Base-by-base conservation (phyloP, 2,329 filamentous ascomycete genomes). In the Nigrograna mackinnonii region DNA sequence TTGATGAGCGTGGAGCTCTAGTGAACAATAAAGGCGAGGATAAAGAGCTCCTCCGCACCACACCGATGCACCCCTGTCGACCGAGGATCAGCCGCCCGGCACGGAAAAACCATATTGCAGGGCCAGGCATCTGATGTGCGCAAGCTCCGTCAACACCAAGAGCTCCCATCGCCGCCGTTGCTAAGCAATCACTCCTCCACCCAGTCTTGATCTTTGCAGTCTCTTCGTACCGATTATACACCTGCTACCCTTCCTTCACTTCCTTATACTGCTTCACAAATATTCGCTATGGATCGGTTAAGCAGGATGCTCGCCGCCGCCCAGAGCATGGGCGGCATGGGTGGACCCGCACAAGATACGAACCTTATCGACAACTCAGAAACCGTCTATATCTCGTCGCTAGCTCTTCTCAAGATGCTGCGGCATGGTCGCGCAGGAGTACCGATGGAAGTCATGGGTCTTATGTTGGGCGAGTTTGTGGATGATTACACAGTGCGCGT, bases 381-480 rank as follows among this genome's bases (percentile, higher is more conserved):
- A 78, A 99, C 94, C 22, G 94, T 99, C 58, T 96, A 99, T 77
- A 99, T 99, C 62, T 99, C 94, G 39, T 99, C 94, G 36, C 84
- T 99, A 48, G 94, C 94, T 39, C 81, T 99, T 39, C 80, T 99
- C 60, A 99, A 99, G 82, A 99, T 99, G 94, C 80, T 99, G 71
- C 86, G 94, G 69, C 94, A 99, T 73, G 94, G 94, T 53, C 87
- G 94, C 56, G 94, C 94, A 30, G 94, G 94, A 77, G 94, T 99
- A 54, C 94, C 94, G 16, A 99, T 99, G 94, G 94, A 99, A 79
- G 94, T 99, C 69, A 99, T 99, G 94, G 94, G 94, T 50, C 78
- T 99, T 68, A 99, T 99, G 94, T 75, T 97, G 62, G 94, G 94
- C 69, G 94, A 97, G 71, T 97, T 99, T 60, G 92, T 99, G 46